These are phyloP conservation scores for Psilocybe tampanensis DNA, from an alignment of 768 basidiomycete species.

Conservation along the genomic window DNA sequence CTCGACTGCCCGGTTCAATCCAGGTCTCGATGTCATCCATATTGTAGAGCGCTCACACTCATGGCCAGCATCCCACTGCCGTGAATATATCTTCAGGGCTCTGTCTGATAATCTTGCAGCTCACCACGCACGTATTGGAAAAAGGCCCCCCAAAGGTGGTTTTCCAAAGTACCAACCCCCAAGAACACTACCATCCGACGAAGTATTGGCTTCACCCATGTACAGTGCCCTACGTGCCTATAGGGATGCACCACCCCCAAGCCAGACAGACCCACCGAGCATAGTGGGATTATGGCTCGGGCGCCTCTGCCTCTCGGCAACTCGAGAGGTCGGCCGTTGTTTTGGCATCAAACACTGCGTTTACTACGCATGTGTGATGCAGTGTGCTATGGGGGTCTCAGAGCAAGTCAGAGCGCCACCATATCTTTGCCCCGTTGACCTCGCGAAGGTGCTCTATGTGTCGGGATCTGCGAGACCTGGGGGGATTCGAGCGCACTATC, in stretches of 20 bases:
- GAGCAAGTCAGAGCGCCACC: conserved; percentile 38
- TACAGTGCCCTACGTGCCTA: conserved; percentile 7
- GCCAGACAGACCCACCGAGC: background rate
- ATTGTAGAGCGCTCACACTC: conserved; percentile 32
- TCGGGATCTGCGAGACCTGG: conserved; percentile 25
- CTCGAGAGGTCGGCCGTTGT: conserved; percentile 44
- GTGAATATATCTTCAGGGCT: conserved; percentile 22
- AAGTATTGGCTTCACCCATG: conserved; percentile 8
- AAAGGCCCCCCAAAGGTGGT: too few species aligned
- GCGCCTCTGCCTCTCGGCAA: conserved; percentile 35
- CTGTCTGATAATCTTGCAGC: conserved; percentile 1
- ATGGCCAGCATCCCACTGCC: conserved; percentile 40
- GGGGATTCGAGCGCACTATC: conserved; percentile 16
- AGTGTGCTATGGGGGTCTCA: conserved; percentile 30
- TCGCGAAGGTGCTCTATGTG: conserved; percentile 32
- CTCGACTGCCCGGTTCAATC: conserved; percentile 37
- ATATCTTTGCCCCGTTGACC: conserved; percentile 35
- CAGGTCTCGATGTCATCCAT: conserved; percentile 30
- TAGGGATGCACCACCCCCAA: conserved; percentile 9
- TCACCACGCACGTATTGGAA: too few species aligned
- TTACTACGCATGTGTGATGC: conserved; percentile 40
- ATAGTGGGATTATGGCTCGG: conserved; percentile 34
- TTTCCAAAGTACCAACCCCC: background rate
- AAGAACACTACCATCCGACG: background rate
- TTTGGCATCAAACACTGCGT: conserved; percentile 40